phyloP scores from a whole-genome alignment of 805 yeast genomes.

The Saccharomycopsis amapae region DNA sequence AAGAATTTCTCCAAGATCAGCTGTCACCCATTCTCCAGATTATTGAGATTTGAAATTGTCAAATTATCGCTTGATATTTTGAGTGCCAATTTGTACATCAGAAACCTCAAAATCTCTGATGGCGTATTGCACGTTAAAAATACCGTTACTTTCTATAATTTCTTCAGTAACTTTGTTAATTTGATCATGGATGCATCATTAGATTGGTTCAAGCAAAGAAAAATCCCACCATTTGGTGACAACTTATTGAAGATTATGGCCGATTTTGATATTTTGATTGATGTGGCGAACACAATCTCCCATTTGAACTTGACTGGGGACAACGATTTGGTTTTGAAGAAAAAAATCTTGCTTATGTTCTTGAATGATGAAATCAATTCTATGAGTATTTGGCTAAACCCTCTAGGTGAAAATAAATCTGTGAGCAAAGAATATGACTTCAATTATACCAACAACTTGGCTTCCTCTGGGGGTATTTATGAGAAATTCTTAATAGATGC shows the following conservation, averaged over 20 bases:
- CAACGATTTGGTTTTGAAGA: constrained; percentile 38
- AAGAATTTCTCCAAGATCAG: constrained; percentile 50
- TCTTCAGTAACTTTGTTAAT: constrained; percentile 2
- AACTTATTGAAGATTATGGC: constrained; percentile 64
- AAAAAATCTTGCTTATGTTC: constrained; percentile 51
- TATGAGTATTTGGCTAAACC: constrained; percentile 68
- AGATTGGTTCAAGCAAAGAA: constrained; percentile 65
- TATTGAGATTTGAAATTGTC: constrained; percentile 66
- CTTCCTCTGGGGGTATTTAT: not conserved
- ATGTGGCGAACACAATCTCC: constrained; percentile 35
- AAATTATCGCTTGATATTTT: constrained; percentile 61
- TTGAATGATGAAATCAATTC: constrained; percentile 69
- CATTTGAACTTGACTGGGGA: constrained; percentile 21
- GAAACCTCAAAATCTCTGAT: not conserved
- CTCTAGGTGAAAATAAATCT: constrained; percentile 71
- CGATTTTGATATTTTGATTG: constrained; percentile 54
- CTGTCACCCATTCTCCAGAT: constrained; percentile 74
- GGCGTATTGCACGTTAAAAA: not conserved
- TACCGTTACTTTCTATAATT: not conserved
- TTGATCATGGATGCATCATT: constrained; percentile 59
- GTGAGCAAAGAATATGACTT: constrained; percentile 68
- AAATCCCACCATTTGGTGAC: constrained; percentile 78
- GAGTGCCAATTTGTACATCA: constrained; percentile 41
- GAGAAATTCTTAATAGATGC: constrained; percentile 1
- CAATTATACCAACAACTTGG: constrained; percentile 23